Evolutionary conservation across 164 flowering plant species (phyloP).

Genomic region (Cinnamomum chago): DNA sequence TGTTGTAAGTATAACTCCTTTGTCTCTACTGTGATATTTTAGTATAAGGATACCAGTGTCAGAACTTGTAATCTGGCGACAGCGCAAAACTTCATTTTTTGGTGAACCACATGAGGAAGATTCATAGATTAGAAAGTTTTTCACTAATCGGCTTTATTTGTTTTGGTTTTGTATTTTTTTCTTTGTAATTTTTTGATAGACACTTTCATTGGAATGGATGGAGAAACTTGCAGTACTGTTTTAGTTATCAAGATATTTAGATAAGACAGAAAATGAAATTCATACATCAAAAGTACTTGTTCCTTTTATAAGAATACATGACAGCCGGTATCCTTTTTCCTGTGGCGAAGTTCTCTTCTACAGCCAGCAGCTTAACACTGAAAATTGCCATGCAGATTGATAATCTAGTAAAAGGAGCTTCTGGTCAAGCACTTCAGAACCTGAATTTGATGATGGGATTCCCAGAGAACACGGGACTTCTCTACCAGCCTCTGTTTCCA

Average conservation of each 20-base stretch:
- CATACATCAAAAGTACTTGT: too few species aligned
- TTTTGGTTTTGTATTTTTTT: not conserved
- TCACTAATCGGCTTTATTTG: not conserved
- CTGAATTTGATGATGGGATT: slow-evolving; percentile 92
- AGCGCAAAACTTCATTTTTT: too few species aligned
- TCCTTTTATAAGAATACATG: too few species aligned
- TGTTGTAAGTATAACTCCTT: slow-evolving; percentile 72
- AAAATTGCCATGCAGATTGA: slow-evolving; percentile 66
- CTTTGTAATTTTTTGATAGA: too few species aligned
- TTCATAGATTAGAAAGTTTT: not conserved
- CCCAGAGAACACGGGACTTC: slow-evolving; percentile 75
- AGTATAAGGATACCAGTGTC: too few species aligned
- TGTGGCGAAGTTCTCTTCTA: not conserved
- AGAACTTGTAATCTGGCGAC: too few species aligned
- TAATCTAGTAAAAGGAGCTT: slow-evolving; percentile 97
- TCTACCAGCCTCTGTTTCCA: slow-evolving; percentile 74
- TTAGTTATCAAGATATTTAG: not conserved
- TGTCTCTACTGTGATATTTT: not conserved
- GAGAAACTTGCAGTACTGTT: not conserved
- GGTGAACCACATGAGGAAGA: not conserved
- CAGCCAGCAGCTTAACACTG: not conserved
- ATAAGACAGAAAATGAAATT: not conserved
- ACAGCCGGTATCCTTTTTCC: not conserved
- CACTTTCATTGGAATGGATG: not conserved
- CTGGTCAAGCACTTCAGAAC: slow-evolving; percentile 97